phyloP scores from a whole-genome alignment of 1,139 yeast species.

The Geotrichum candidum region DNA sequence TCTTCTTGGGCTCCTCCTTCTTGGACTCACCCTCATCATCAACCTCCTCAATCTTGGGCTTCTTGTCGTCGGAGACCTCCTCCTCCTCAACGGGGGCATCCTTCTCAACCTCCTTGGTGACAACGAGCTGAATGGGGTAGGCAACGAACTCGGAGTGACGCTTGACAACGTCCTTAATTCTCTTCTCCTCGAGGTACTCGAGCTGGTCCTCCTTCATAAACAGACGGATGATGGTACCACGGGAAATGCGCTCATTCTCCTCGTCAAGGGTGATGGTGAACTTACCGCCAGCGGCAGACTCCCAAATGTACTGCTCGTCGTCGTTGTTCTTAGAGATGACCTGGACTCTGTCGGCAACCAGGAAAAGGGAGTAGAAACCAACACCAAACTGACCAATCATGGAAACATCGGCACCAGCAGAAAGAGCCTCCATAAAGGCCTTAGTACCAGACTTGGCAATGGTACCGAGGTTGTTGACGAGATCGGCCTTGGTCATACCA shows the following conservation, averaged over 20 bases:
- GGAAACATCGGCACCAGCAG: constrained; percentile 99
- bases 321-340: constrained; percentile 98
- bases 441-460: constrained; percentile 99
- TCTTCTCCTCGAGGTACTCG: constrained; percentile 98
- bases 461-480: constrained; percentile 98
- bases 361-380: constrained; percentile 99
- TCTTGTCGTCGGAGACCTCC: constrained; percentile 54
- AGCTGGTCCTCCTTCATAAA: constrained; percentile 98
- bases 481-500: constrained; percentile 99
- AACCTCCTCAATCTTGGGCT: constrained; percentile 69
- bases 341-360: constrained; percentile 98
- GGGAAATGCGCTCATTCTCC: constrained; percentile 71
- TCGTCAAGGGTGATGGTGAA: constrained; percentile 93
- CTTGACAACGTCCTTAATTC: constrained; percentile 98
- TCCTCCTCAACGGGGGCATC: constrained; percentile 64
- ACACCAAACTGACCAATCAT: constrained; percentile 99
- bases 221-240: constrained; percentile 95
- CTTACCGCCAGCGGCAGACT: constrained; percentile 99
- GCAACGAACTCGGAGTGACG: constrained; percentile 99
- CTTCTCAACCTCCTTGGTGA: constrained; percentile 97
- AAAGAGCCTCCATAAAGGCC: constrained; percentile 98
- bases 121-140: constrained; percentile 97
- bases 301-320: constrained; percentile 99
- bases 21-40: constrained; percentile 56
- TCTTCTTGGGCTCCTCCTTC: constrained; percentile 68